Evolutionary conservation across 495 filamentous ascomycete genomes (phyloP).

Genomic region (Lophiotrema nucula): DNA sequence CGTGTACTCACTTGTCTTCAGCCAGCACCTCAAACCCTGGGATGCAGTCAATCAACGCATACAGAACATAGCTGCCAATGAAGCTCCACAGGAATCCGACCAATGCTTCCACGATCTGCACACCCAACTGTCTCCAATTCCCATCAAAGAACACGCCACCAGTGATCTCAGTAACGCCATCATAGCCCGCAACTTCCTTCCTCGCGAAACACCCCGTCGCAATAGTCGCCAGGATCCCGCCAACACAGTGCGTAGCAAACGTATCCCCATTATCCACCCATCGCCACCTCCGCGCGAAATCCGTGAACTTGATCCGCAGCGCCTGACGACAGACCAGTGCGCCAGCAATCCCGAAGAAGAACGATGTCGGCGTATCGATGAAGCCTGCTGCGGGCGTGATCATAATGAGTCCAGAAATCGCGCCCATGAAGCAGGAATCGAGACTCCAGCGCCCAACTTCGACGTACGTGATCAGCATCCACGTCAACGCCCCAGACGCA

Average conservation of each 20-base stretch:
- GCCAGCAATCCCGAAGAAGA: constrained; percentile 48
- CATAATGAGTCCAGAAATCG: constrained; percentile 51
- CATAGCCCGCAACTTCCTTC: constrained; percentile 46
- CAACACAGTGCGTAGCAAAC: constrained; percentile 50
- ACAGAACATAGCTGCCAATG: constrained; percentile 23
- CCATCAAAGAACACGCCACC: constrained; percentile 43
- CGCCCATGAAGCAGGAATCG: constrained; percentile 52
- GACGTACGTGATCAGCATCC: constrained; percentile 48
- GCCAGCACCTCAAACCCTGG: constrained; percentile 34
- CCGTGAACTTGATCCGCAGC: constrained; percentile 50
- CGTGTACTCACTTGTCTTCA: constrained; percentile 26
- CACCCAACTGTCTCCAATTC: constrained; percentile 32
- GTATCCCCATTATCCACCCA: constrained; percentile 52
- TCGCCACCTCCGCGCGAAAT: constrained; percentile 37
- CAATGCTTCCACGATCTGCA: constrained; percentile 43
- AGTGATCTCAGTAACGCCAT: constrained; percentile 43
- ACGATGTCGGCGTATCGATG: constrained; percentile 46
- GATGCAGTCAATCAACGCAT: constrained; percentile 33
- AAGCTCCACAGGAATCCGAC: constrained; percentile 47
- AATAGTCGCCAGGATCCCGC: constrained; percentile 45
- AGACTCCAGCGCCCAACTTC: constrained; percentile 50
- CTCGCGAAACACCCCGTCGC: constrained; percentile 44
- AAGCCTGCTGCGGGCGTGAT: constrained; percentile 52
- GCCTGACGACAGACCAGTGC: constrained; percentile 49
- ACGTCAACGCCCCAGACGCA: constrained; percentile 48